Evolutionary conservation across 345 rosid species (phyloP), one percentile per base, ranked within the genome.

Genomic region (Syzygium oleosum): DNA sequence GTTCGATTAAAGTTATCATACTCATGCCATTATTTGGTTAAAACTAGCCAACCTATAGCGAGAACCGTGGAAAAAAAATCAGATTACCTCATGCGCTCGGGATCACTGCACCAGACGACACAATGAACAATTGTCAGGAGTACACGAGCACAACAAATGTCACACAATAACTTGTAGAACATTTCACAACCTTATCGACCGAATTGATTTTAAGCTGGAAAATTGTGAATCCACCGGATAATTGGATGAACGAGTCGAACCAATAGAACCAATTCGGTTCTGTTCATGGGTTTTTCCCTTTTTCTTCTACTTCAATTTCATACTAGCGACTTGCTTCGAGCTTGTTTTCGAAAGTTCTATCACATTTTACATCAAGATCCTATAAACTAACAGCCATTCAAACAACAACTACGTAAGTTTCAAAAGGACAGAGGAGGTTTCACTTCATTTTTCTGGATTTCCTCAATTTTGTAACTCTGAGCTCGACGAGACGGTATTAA

Each of bases 121-220:
- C n/a, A 19, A 61, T n/a, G n/a, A 29, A 61, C 13, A 13, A 61
- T 61, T 0, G 17, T 6, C 1, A 0, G 0, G 34, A 13, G 73
- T 7, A 12, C 4, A 12, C 4, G 0, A 0, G 34, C 73, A 61
- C 34, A 61, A 0, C 34, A 61, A 2, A 0, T 12, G 19, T n/a
- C 17, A 61, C 34, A 5, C 41, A 38, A 38, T 38, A 38, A 3
- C 41, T 38, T 38, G 4, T 23, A 56, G n/a, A 56, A 56, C 21
- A 0, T 23, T 23, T 56, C 61, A 22, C 12, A 23, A 4, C 61
- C n/a, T 23, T 2, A 56, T 56, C 5, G n/a, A 27, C 4, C 9
- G 10, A 4, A 1, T 4, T 56, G n/a, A 56, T 56, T 56, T 56
- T 12, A 56, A 9, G n/a, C 22, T 22, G 12, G 13, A 56, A 10